Percentiles rank a stretch among this genome's conserved stretches.
phyloP scores from a whole-genome alignment of 73 alveolate species.

The Tetrahymena borealis region DNA sequence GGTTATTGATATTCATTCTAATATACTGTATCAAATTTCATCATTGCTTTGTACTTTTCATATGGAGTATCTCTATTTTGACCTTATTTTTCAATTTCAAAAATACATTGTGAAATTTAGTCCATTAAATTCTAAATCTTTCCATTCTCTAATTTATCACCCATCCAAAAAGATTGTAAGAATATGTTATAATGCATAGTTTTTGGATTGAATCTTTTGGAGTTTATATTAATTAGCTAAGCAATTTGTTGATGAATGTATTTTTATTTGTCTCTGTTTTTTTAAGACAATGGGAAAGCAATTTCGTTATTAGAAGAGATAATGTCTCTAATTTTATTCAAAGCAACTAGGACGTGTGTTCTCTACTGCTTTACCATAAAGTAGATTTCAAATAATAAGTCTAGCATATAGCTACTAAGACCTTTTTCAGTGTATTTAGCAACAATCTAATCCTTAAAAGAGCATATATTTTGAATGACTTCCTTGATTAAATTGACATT shows the following conservation, averaged over 20 bases:
- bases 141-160: background rate
- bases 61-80: background rate
- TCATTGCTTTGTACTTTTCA: background rate
- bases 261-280: background rate
- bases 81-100: background rate
- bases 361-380: background rate
- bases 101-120: background rate
- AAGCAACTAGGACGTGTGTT: background rate
- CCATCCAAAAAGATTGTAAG: background rate
- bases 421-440: background rate
- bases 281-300: background rate
- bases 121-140: background rate
- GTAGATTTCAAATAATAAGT: background rate
- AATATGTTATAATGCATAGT: background rate
- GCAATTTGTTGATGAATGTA: background rate
- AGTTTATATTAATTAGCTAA: background rate
- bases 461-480: background rate
- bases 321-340: background rate
- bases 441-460: background rate
- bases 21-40: background rate
- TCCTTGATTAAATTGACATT: background rate
- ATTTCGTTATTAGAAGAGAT: background rate
- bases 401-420: background rate
- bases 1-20: background rate
- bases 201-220: background rate